These are phyloP conservation scores for Plasmodiophora brassicae DNA, from an alignment of 208 protist genomes.

Conservation along the genomic window DNA sequence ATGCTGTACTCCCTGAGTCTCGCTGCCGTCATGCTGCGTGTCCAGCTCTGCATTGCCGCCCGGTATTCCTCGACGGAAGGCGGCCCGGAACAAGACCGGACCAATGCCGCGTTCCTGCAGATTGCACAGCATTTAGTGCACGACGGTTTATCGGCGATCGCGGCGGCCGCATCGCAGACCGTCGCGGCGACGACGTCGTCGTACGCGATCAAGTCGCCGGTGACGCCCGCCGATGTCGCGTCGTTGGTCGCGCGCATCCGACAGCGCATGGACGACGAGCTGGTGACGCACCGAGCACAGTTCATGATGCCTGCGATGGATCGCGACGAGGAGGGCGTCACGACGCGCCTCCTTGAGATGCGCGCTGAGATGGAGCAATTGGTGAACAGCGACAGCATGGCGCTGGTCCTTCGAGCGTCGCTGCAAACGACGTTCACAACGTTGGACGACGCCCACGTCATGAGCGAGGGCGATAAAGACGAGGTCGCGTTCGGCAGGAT, in stretches of 20 bases:
- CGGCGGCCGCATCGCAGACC: no score
- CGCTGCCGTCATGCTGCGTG: not conserved
- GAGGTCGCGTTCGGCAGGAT: not conserved
- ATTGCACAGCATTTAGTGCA: not conserved
- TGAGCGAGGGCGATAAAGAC: not conserved
- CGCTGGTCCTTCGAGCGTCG: not conserved
- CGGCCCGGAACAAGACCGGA: not conserved
- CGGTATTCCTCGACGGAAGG: not conserved
- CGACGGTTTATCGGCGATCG: not conserved
- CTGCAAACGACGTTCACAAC: not conserved
- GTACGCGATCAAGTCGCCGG: not conserved
- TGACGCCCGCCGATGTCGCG: not conserved
- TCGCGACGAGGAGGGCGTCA: not conserved
- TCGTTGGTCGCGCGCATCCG: not conserved
- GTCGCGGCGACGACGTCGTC: not conserved
- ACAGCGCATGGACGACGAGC: not conserved
- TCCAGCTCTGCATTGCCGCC: conserved; percentile 12
- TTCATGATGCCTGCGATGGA: not conserved
- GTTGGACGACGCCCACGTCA: not conserved
- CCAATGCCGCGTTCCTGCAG: not conserved
- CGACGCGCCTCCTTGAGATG: not conserved
- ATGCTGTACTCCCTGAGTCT: not conserved
- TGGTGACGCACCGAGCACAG: not conserved
- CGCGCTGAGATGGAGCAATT: not conserved
- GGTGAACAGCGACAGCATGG: not conserved